phyloP scores from a whole-genome alignment of 2,329 filamentous ascomycete species.

The Cercospora canescens region DNA sequence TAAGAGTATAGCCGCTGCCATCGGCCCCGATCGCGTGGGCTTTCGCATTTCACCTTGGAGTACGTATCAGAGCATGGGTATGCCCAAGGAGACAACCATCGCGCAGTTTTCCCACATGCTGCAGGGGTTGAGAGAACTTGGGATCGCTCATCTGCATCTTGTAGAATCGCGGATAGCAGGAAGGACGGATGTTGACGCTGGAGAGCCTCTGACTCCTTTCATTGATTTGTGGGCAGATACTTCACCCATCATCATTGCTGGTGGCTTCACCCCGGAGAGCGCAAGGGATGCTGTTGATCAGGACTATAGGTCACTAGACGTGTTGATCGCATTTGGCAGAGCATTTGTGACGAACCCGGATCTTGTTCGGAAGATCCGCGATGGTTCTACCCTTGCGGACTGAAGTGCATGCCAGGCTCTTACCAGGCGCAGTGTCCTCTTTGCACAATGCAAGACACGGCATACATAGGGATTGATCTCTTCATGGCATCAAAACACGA shows the following conservation, averaged over 20 bases:
- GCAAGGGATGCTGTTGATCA: conserved; percentile 37
- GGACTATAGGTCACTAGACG: conserved; percentile 42
- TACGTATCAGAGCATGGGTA: conserved; percentile 53
- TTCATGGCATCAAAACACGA: no score
- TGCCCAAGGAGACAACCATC: conserved; percentile 58
- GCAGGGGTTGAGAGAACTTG: conserved; percentile 50
- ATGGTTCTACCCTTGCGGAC: not conserved
- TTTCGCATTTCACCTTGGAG: conserved; percentile 62
- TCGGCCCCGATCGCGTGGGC: conserved; percentile 55
- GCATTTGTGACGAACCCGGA: conserved; percentile 53
- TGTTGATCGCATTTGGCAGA: conserved; percentile 50
- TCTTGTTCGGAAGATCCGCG: conserved; percentile 33
- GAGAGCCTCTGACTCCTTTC: conserved; percentile 32
- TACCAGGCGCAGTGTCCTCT: not conserved
- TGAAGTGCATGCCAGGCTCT: not conserved
- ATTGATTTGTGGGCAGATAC: conserved; percentile 43
- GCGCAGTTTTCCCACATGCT: conserved; percentile 64
- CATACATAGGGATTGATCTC: no score
- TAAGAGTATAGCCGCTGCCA: conserved; percentile 50
- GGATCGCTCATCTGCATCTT: conserved; percentile 62
- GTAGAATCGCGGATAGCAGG: conserved; percentile 56
- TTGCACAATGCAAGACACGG: no score
- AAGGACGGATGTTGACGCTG: conserved; percentile 42
- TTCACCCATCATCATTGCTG: conserved; percentile 52
- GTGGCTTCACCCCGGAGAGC: conserved; percentile 43